Conservation (phyloP, 306 rosid genomes). For the Glycyrrhiza uralensis region DNA sequence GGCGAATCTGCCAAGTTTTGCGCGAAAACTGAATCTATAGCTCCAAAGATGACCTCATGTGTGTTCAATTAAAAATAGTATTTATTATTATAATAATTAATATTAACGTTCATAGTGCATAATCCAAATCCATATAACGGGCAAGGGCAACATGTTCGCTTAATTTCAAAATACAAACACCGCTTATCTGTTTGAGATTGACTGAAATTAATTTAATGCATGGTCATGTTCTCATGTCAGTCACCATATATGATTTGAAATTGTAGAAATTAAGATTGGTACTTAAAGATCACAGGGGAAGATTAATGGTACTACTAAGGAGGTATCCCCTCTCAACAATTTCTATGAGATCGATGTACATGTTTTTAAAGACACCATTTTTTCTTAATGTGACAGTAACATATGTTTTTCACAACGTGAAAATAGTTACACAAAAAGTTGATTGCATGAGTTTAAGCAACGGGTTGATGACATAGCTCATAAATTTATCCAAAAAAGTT, state of each 20-base stretch:
- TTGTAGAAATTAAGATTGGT: background rate
- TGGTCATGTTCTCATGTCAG: slow-evolving; percentile 23
- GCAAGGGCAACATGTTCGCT: background rate
- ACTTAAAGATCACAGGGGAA: slow-evolving; percentile 6
- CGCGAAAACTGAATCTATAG: slow-evolving; percentile 48
- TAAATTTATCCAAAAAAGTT: background rate
- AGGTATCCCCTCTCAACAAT: background rate
- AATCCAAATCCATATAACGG: slow-evolving; percentile 20
- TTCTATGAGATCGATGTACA: background rate
- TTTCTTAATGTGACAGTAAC: too few species aligned
- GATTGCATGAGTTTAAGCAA: background rate
- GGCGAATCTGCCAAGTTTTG: slow-evolving; percentile 65
- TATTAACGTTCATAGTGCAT: slow-evolving; percentile 15
- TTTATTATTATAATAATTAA: background rate
- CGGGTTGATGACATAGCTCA: background rate
- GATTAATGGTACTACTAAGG: background rate
- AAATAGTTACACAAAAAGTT: background rate
- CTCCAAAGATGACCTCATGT: slow-evolving; percentile 41
- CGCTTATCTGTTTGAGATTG: background rate
- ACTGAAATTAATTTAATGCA: slow-evolving; percentile 1
- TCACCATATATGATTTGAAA: slow-evolving; percentile 30
- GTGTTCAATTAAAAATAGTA: slow-evolving; percentile 1
- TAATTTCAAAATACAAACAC: slow-evolving; percentile 18
- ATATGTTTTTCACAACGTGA: too few species aligned
- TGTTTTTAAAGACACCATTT: too few species aligned